Evolutionary conservation across 2,329 filamentous ascomycete genomes (phyloP).

Genomic region (Phialophora tarda): DNA sequence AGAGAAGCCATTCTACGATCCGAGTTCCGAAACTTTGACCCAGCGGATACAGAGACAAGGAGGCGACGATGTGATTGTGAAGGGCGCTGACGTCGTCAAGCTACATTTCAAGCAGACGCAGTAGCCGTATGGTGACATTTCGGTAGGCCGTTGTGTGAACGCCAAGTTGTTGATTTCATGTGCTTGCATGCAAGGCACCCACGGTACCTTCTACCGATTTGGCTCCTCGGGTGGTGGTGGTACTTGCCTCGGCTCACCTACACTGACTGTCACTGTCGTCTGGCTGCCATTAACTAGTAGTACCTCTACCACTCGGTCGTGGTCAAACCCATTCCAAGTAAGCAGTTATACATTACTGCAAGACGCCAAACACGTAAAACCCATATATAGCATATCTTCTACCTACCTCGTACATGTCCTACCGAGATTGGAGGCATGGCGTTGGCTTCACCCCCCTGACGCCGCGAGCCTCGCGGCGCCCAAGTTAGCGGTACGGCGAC

Average conservation of each 20-base stretch:
- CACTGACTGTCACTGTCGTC: no score
- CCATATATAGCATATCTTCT: not conserved
- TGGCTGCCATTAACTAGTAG: no score
- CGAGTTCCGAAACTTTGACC: slow-evolving; percentile 18
- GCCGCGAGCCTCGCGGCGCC: not conserved
- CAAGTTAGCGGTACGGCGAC: not conserved
- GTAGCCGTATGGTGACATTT: not conserved
- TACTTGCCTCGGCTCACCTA: no score
- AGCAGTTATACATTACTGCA: no score
- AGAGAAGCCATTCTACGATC: slow-evolving; percentile 27
- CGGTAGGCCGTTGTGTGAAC: not conserved
- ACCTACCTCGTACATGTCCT: no score
- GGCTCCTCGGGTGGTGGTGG: not conserved
- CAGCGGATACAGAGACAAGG: slow-evolving; percentile 17
- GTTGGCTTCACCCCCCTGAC: not conserved
- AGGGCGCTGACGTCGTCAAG: not conserved
- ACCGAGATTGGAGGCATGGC: not conserved
- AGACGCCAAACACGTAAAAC: no score
- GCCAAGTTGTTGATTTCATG: not conserved
- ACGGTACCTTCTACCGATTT: no score
- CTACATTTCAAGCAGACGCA: slow-evolving; percentile 4
- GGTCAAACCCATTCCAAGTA: no score
- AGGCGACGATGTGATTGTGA: slow-evolving; percentile 4
- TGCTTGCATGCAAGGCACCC: not conserved
- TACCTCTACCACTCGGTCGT: no score